Percentiles rank a stretch among this genome's conserved stretches.
phyloP scores from a whole-genome alignment of 176 grass and related monocot genomes.

The maize (Zea mays) region DNA sequence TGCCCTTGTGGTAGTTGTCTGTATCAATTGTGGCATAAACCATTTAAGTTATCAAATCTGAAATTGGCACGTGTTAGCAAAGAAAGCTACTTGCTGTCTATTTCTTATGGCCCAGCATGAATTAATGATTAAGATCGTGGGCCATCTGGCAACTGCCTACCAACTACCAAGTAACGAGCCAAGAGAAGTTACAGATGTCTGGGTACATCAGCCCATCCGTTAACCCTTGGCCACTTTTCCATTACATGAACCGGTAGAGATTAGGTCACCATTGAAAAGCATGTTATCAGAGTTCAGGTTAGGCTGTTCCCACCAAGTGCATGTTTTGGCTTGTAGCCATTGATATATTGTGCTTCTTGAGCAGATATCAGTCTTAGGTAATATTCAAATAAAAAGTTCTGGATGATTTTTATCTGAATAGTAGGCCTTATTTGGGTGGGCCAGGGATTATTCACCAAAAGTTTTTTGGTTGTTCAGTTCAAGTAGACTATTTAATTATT shows the following conservation, averaged over 20 bases:
- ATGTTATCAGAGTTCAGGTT: not conserved
- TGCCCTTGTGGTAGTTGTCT: not conserved
- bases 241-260: not conserved
- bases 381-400: not conserved
- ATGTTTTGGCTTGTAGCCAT: not conserved
- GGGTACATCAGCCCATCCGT: not conserved
- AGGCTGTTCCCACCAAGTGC: not conserved
- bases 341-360: not conserved
- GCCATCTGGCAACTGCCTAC: slow-evolving; percentile 12
- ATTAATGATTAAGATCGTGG: slow-evolving; percentile 11
- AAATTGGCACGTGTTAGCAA: slow-evolving; percentile 14
- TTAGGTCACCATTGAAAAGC: not conserved
- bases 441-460: not conserved
- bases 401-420: not conserved
- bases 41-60: slow-evolving; percentile 4
- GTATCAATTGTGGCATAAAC: not conserved
- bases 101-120: slow-evolving; percentile 5
- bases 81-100: not conserved
- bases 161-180: slow-evolving; percentile 12
- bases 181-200: slow-evolving; percentile 24
- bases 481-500: not conserved
- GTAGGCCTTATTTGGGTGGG: not conserved
- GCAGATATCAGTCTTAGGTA: not conserved
- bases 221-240: not conserved
- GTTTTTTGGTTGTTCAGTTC: not conserved